Evolutionary conservation across 225 moss, liverwort and hornwort genomes (phyloP).

Genomic region (Straminergon stramineum): DNA sequence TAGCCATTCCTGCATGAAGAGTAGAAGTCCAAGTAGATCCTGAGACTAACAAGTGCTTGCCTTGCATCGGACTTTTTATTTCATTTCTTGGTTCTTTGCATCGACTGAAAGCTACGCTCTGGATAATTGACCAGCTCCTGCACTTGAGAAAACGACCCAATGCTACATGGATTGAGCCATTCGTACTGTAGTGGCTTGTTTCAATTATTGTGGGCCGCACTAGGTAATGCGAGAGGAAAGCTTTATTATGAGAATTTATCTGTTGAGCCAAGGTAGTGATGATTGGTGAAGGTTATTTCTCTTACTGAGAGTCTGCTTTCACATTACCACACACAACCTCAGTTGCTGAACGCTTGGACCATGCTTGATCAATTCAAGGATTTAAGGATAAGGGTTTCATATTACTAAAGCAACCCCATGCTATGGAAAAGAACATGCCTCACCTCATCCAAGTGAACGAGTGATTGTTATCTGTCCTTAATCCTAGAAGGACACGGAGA

Average conservation of each 20-base stretch:
- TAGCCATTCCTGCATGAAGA: no score
- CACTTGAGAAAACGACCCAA: not conserved
- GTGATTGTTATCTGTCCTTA: accelerated
- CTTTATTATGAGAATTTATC: accelerated
- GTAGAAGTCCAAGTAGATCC: no score
- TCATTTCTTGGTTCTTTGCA: not conserved
- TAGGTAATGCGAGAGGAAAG: not conserved
- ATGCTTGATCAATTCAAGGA: no score
- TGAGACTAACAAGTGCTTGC: no score
- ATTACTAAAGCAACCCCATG: accelerated
- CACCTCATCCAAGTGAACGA: accelerated
- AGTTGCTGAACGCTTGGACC: accelerated
- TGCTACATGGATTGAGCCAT: not conserved
- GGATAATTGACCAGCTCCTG: not conserved
- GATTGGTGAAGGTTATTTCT: not conserved
- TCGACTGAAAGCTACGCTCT: no score
- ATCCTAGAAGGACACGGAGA: accelerated
- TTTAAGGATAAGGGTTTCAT: accelerated
- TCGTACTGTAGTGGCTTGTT: no score
- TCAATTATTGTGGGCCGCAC: not conserved
- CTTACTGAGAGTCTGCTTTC: not conserved
- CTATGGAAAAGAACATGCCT: not conserved
- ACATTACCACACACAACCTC: no score
- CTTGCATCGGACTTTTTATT: not conserved
- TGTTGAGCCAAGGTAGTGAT: not conserved